Conservation (phyloP, 2,329 filamentous ascomycete genomes). For the Venturia aucupariae region DNA sequence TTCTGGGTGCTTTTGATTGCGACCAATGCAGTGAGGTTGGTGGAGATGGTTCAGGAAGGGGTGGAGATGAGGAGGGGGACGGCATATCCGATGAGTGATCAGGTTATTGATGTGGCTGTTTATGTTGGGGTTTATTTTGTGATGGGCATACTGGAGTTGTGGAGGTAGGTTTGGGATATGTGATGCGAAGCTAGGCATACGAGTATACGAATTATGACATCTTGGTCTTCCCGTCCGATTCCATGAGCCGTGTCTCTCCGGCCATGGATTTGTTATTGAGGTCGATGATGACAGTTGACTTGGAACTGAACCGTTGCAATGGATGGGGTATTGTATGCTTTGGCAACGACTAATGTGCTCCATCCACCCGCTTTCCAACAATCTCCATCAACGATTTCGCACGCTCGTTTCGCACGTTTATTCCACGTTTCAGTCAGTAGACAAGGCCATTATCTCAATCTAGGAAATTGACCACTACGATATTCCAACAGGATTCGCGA, state of each 20-base stretch:
- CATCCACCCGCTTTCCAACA: neutral
- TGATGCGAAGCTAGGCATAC: neutral
- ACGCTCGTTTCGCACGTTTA: neutral
- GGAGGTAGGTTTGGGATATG: neutral
- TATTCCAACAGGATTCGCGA: no score
- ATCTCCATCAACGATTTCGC: neutral
- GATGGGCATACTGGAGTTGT: neutral
- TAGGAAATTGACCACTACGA: neutral
- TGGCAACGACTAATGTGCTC: no score
- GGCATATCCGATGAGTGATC: slow-evolving; percentile 1
- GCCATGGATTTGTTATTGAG: neutral
- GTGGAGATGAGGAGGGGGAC: neutral
- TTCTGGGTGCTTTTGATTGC: neutral
- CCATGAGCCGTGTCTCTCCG: neutral
- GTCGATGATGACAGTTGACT: neutral
- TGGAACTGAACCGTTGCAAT: no score
- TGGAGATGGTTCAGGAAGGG: slow-evolving; percentile 1
- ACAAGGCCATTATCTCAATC: neutral
- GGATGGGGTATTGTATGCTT: no score
- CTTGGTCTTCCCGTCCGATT: no score
- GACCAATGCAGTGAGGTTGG: neutral
- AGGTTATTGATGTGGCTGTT: neutral
- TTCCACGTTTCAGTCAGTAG: neutral
- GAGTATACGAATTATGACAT: neutral
- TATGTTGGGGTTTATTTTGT: neutral